Evolutionary conservation across 805 yeast species (phyloP).

Genomic region (Scheffersomyces coipomensis): DNA sequence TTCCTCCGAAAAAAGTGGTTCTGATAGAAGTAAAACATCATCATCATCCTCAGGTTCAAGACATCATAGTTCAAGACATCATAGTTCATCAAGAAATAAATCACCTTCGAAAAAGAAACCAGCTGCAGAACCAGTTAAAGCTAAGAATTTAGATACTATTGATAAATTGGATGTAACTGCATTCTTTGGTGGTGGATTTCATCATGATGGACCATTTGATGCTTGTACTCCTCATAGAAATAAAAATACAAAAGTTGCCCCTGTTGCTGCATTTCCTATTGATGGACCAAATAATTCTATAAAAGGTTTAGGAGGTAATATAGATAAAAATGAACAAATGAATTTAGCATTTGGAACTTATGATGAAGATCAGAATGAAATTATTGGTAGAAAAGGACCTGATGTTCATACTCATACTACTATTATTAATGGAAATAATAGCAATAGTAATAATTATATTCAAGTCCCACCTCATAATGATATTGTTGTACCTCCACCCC

Average conservation of each 20-base stretch:
- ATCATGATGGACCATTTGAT: conserved; percentile 98
- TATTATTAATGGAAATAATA: neutral
- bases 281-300: conserved; percentile 93
- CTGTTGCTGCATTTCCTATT: conserved; percentile 91
- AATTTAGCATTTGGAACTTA: conserved; percentile 76
- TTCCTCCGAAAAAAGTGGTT: conserved; percentile 4
- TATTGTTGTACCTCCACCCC: neutral
- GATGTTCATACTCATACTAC: neutral
- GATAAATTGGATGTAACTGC: conserved; percentile 97
- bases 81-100: conserved; percentile 15
- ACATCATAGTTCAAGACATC: conserved; percentile 8
- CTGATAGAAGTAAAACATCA: neutral
- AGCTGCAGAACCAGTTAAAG: conserved; percentile 45
- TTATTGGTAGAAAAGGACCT: conserved; percentile 25
- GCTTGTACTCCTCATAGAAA: conserved; percentile 98
- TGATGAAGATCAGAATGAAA: conserved; percentile 43
- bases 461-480: neutral
- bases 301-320: conserved; percentile 58
- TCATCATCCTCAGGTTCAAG: conserved; percentile 2
- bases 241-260: conserved; percentile 71
- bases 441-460: neutral
- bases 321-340: conserved; percentile 50
- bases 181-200: conserved; percentile 89
- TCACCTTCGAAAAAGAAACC: conserved; percentile 38
- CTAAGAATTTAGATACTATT: conserved; percentile 85